These are phyloP conservation scores for Kurtzmaniella quercitrusa DNA, from an alignment of 1,139 yeast genomes.

Conservation along the genomic window DNA sequence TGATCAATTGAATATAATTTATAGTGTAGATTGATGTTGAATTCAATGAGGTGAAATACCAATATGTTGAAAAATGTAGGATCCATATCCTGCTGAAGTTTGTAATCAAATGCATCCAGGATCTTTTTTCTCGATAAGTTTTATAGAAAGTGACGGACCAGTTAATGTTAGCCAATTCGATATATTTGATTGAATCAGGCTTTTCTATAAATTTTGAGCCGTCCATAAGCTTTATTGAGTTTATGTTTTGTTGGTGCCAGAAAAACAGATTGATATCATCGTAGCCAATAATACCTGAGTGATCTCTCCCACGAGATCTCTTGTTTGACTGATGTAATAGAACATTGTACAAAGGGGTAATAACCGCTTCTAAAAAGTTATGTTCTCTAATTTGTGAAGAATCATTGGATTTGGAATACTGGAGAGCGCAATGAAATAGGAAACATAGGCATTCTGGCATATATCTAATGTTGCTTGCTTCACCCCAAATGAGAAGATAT, in stretches of 20 bases:
- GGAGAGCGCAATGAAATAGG: slow-evolving; percentile 29
- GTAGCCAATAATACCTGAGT: slow-evolving; percentile 68
- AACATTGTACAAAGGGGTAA: slow-evolving; percentile 44
- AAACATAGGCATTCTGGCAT: slow-evolving; percentile 43
- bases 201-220: slow-evolving; percentile 42
- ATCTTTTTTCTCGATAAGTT: slow-evolving; percentile 68
- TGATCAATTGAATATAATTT: slow-evolving; percentile 50
- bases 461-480: slow-evolving; percentile 38
- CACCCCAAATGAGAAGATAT: slow-evolving; percentile 41
- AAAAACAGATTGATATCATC: slow-evolving; percentile 84
- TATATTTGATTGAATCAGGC: slow-evolving; percentile 43
- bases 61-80: slow-evolving; percentile 68
- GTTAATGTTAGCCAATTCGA: slow-evolving; percentile 40
- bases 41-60: slow-evolving; percentile 80
- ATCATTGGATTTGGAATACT: slow-evolving; percentile 12
- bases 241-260: slow-evolving; percentile 70
- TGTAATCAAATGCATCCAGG: slow-evolving; percentile 74
- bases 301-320: slow-evolving; percentile 51
- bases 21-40: slow-evolving; percentile 73
- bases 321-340: slow-evolving; percentile 35
- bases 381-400: background rate
- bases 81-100: slow-evolving; percentile 85
- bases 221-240: slow-evolving; percentile 39
- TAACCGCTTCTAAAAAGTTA: slow-evolving; percentile 30
- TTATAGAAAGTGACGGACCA: slow-evolving; percentile 69